Evolutionary conservation across 805 yeast genomes (phyloP).

Genomic region (Grigorovia humatica): DNA sequence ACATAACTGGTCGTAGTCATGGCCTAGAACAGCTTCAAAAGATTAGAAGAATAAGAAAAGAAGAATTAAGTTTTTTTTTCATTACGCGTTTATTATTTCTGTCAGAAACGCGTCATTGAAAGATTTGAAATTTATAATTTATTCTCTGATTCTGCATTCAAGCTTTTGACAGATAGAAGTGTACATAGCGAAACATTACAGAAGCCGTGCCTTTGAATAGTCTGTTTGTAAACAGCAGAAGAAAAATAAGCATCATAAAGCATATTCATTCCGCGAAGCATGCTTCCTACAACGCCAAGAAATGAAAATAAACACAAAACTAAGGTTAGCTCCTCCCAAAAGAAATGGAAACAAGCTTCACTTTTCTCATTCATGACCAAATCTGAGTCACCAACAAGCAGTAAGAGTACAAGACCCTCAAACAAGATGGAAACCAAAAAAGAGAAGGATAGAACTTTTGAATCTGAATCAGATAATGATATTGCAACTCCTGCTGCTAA

Average conservation of each 20-base stretch:
- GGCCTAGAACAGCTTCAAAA: too few species aligned
- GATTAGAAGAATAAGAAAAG: background rate
- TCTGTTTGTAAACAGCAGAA: too few species aligned
- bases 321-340: slow-evolving; percentile 24
- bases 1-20: background rate
- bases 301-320: slow-evolving; percentile 7
- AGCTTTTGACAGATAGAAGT: too few species aligned
- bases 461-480: background rate
- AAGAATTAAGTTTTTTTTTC: background rate
- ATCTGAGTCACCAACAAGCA: slow-evolving; percentile 2
- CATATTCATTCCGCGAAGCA: background rate
- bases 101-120: background rate
- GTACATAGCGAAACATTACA: too few species aligned
- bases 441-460: background rate
- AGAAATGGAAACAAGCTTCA: slow-evolving; percentile 30
- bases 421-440: slow-evolving; percentile 2
- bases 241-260: too few species aligned
- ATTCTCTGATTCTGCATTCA: background rate
- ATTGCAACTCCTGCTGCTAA: background rate
- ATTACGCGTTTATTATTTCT: background rate
- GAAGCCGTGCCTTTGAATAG: too few species aligned
- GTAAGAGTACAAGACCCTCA: background rate
- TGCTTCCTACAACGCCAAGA: slow-evolving; percentile 22
- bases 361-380: slow-evolving; percentile 29
- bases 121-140: background rate